These are phyloP conservation scores for Tympanopsis confertula DNA, from an alignment of 2,329 filamentous ascomycete species.

Conservation along the genomic window DNA sequence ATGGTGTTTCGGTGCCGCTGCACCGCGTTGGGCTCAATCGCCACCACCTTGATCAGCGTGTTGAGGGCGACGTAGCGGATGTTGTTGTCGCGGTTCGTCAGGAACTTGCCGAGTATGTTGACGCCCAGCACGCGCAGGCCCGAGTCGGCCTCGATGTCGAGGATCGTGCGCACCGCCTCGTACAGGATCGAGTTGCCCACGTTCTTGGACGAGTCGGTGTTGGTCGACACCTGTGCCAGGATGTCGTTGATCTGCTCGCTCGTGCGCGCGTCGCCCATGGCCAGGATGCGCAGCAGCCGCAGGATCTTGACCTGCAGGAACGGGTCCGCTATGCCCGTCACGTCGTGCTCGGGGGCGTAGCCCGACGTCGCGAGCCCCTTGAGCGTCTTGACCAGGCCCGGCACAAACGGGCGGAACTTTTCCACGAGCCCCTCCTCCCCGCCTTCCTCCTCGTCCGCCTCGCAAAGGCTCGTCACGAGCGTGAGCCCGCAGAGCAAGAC, in stretches of 20 bases:
- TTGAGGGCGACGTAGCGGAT: constrained; percentile 97
- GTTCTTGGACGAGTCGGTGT: constrained; percentile 96
- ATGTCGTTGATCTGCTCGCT: constrained; percentile 99
- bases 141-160: constrained; percentile 95
- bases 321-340: constrained; percentile 95
- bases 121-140: constrained; percentile 87
- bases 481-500: constrained; percentile 88
- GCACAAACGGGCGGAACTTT: constrained; percentile 79
- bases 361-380: constrained; percentile 90
- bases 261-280: constrained; percentile 71
- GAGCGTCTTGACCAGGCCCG: constrained; percentile 74
- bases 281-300: constrained; percentile 72
- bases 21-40: constrained; percentile 93
- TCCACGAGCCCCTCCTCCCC: constrained; percentile 81
- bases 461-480: constrained; percentile 80
- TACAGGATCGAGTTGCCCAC: constrained; percentile 97
- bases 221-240: constrained; percentile 89
- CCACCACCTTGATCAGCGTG: constrained; percentile 94
- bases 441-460: constrained; percentile 84
- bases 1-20: constrained; percentile 96
- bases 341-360: constrained; percentile 94
- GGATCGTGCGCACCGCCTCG: constrained; percentile 89
- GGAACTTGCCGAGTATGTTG: constrained; percentile 95
- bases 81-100: constrained; percentile 96
- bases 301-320: constrained; percentile 97